These are phyloP conservation scores for Amphirosellinia nigrospora DNA, from an alignment of 495 filamentous ascomycete genomes.

Conservation along the genomic window DNA sequence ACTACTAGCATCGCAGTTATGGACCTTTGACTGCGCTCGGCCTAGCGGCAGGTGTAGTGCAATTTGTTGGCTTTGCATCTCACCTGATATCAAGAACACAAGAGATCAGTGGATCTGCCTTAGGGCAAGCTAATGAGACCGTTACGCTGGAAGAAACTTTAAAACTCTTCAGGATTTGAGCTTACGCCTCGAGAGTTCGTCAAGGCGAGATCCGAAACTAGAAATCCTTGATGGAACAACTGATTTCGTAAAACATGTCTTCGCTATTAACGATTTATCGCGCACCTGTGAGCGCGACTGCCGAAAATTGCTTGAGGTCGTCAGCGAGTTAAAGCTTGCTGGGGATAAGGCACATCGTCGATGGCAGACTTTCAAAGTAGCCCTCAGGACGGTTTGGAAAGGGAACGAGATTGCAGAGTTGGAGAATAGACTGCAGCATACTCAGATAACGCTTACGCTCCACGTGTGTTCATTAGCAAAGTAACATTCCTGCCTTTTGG, in stretches of 20 bases:
- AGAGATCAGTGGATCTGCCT: not conserved
- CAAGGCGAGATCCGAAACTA: not conserved
- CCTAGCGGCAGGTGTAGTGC: not conserved
- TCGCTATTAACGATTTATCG: not conserved
- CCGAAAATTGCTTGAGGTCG: not conserved
- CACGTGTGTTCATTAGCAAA: not conserved
- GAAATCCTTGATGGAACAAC: not conserved
- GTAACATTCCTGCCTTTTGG: not conserved
- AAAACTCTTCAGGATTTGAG: not conserved
- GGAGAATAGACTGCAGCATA: not conserved
- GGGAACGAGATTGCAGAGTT: not conserved
- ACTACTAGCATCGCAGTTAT: not conserved
- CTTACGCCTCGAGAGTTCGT: not conserved
- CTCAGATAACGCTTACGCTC: not conserved
- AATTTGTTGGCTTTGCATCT: not conserved
- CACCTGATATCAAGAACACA: not conserved
- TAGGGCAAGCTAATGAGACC: not conserved
- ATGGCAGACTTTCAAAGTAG: not conserved
- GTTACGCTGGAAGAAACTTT: not conserved
- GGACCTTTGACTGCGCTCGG: not conserved
- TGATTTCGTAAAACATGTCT: not conserved
- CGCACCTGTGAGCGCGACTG: not conserved
- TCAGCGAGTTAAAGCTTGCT: not conserved
- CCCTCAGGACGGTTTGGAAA: not conserved
- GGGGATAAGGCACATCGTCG: not conserved